These are phyloP conservation scores for Pezicula carpinea DNA, from an alignment of 2,329 filamentous ascomycete genomes.

Conservation along the genomic window DNA sequence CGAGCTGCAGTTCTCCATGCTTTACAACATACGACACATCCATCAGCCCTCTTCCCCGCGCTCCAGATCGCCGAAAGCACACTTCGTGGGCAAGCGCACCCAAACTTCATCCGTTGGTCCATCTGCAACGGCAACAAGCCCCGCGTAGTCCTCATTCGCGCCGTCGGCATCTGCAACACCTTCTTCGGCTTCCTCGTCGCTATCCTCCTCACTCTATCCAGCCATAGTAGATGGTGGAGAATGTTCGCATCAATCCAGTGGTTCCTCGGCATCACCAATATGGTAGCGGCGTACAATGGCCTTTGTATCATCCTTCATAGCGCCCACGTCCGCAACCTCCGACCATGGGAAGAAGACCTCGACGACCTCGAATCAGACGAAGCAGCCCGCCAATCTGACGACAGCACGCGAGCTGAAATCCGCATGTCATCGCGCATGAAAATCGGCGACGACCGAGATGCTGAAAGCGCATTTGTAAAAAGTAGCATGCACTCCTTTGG, in stretches of 20 bases:
- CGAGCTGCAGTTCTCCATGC: slow-evolving; percentile 61
- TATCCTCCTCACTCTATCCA: slow-evolving; percentile 63
- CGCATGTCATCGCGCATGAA: slow-evolving; percentile 8
- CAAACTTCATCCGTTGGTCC: slow-evolving; percentile 82
- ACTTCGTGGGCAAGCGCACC: slow-evolving; percentile 72
- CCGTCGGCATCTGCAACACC: slow-evolving; percentile 57
- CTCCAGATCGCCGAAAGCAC: slow-evolving; percentile 60
- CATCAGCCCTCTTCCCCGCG: slow-evolving; percentile 61
- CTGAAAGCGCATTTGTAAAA: slow-evolving; percentile 24
- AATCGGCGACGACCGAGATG: slow-evolving; percentile 25
- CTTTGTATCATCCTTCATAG: slow-evolving; percentile 76
- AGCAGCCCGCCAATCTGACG: slow-evolving; percentile 6
- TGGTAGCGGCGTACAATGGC: slow-evolving; percentile 72
- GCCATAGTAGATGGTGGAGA: slow-evolving; percentile 59
- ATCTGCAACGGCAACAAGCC: slow-evolving; percentile 79
- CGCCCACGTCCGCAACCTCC: slow-evolving; percentile 70
- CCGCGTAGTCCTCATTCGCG: slow-evolving; percentile 66
- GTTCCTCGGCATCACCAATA: slow-evolving; percentile 65
- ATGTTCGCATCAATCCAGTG: slow-evolving; percentile 63
- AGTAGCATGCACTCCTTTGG: slow-evolving; percentile 53
- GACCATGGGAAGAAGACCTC: slow-evolving; percentile 58
- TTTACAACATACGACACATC: slow-evolving; percentile 73
- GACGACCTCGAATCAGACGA: slow-evolving; percentile 14
- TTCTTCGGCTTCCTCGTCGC: slow-evolving; percentile 54
- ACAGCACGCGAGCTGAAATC: neutral